Evolutionary conservation across 176 grass and related monocot genomes (phyloP).

Genomic region (Raddia distichophylla): DNA sequence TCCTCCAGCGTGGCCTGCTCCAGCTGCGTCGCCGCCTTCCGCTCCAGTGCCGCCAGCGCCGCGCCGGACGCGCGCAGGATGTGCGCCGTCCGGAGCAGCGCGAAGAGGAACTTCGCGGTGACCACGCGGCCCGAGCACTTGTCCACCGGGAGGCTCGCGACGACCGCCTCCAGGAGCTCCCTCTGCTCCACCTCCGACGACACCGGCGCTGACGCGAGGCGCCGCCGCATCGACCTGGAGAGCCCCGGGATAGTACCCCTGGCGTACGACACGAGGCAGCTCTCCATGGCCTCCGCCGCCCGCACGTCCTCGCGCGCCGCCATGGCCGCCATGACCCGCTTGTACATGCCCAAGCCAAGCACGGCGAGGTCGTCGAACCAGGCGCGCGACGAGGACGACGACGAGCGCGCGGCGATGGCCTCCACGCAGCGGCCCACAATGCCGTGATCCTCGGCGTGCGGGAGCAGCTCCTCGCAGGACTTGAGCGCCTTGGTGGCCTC

Average conservation of each 20-base stretch:
- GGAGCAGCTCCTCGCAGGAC: slow-evolving; percentile 82
- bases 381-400: slow-evolving; percentile 48
- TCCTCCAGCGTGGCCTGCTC: slow-evolving; percentile 74
- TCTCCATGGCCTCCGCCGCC: slow-evolving; percentile 62
- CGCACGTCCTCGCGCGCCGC: slow-evolving; percentile 43
- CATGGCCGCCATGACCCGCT: slow-evolving; percentile 81
- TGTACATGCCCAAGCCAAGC: slow-evolving; percentile 76
- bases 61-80: slow-evolving; percentile 66
- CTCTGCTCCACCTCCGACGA: slow-evolving; percentile 72
- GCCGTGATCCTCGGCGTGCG: slow-evolving; percentile 69
- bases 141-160: slow-evolving; percentile 54
- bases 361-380: slow-evolving; percentile 76
- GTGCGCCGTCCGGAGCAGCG: slow-evolving; percentile 69
- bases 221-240: slow-evolving; percentile 62
- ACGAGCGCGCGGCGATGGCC: slow-evolving; percentile 65
- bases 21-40: slow-evolving; percentile 71
- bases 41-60: slow-evolving; percentile 56
- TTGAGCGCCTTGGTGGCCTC: slow-evolving; percentile 79
- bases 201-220: slow-evolving; percentile 65
- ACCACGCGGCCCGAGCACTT: slow-evolving; percentile 52
- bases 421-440: slow-evolving; percentile 70
- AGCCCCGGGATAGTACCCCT: slow-evolving; percentile 78
- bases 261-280: slow-evolving; percentile 81
- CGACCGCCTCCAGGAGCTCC: slow-evolving; percentile 81
- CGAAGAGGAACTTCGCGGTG: slow-evolving; percentile 76